Percentiles rank a stretch among this genome's conserved stretches.
Conservation (phyloP, 108 stramenopile species). For the Cyclostephanos tholiformis region DNA sequence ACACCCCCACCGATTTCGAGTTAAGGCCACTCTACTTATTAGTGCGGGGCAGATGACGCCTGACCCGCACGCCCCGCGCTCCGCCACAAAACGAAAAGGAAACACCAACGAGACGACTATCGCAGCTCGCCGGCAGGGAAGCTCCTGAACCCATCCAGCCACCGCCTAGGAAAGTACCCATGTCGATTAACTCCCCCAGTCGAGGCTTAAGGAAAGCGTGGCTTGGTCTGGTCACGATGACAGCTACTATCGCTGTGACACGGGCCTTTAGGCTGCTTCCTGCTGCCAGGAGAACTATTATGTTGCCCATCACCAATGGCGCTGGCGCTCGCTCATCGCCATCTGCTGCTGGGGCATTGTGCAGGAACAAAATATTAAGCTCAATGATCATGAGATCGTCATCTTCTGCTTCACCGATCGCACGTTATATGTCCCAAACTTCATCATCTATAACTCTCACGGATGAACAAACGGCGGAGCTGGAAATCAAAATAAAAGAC, state of each 20-base stretch:
- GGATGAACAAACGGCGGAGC: constrained; percentile 56
- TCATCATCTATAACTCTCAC: constrained; percentile 17
- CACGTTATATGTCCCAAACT: constrained; percentile 24
- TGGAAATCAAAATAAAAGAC: constrained; percentile 71
- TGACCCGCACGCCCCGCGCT: no score
- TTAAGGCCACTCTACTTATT: no score
- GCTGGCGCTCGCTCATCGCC: neutral
- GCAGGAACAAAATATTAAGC: constrained; percentile 5
- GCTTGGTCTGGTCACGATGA: constrained; percentile 14
- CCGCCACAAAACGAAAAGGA: no score
- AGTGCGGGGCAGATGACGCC: no score
- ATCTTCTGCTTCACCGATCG: constrained; percentile 3
- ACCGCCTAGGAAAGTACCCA: neutral
- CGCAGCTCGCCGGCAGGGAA: no score
- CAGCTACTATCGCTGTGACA: constrained; percentile 3
- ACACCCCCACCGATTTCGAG: no score
- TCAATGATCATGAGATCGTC: neutral
- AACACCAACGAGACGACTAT: no score
- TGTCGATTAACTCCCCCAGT: constrained; percentile 5
- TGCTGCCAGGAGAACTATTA: neutral
- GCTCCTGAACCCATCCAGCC: neutral
- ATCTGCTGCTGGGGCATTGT: neutral
- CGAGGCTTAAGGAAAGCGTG: constrained; percentile 2
- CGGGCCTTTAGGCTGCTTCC: constrained; percentile 11
- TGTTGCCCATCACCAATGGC: neutral